phyloP scores from a whole-genome alignment of 306 rosid species.

The Sindora glabra region DNA sequence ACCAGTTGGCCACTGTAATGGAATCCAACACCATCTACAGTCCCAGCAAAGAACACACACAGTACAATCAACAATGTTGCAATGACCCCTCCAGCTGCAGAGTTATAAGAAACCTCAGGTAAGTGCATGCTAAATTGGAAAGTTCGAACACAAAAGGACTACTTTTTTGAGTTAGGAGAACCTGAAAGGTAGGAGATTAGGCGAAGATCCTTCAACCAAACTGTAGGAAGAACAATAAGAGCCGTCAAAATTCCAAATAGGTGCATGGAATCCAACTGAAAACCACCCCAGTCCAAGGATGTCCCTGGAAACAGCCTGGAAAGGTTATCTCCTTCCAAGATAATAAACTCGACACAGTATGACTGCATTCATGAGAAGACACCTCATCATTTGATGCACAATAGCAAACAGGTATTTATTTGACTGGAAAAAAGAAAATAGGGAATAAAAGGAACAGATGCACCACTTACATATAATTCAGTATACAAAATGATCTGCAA shows the following conservation, averaged over 20 bases:
- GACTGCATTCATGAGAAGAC: constrained; percentile 33
- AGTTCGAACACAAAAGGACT: background rate
- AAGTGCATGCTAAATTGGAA: background rate
- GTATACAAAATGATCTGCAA: constrained; percentile 63
- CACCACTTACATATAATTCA: constrained; percentile 71
- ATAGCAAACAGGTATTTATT: background rate
- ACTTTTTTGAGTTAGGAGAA: constrained; percentile 12
- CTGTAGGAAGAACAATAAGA: constrained; percentile 66
- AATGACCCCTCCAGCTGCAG: constrained; percentile 73
- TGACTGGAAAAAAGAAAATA: background rate
- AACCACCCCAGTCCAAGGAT: constrained; percentile 39
- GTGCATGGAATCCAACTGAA: constrained; percentile 52
- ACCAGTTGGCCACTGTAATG: constrained; percentile 38
- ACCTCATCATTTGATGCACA: background rate
- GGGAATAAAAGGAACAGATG: background rate
- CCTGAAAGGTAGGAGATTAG: constrained; percentile 74
- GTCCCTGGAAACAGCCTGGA: constrained; percentile 62
- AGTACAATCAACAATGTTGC: constrained; percentile 39
- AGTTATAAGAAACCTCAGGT: constrained; percentile 12
- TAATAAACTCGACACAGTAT: constrained; percentile 73
- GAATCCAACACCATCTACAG: constrained; percentile 52
- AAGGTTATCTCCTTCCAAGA: constrained; percentile 86
- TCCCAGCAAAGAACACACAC: constrained; percentile 49
- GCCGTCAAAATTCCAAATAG: constrained; percentile 60
- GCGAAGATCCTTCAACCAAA: constrained; percentile 75